phyloP scores from a whole-genome alignment of 768 basidiomycete genomes.

The Amanita pseudoporphyria region DNA sequence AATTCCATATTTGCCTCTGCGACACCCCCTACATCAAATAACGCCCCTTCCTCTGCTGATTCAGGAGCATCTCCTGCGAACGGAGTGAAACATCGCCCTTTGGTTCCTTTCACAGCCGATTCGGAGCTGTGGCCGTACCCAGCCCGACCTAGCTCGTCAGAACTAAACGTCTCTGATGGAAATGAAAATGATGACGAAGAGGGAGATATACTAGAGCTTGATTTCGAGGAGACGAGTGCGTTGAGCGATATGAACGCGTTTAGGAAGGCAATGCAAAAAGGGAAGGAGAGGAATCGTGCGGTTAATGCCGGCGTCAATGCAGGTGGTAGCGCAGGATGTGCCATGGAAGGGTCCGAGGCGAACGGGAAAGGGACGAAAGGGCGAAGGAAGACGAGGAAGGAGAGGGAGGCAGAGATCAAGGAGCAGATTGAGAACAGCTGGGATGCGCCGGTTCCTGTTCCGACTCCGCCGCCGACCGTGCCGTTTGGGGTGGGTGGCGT shows the following conservation, averaged over 20 bases:
- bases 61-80: constrained; percentile 1
- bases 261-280: constrained; percentile 21
- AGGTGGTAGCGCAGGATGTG: constrained; percentile 7
- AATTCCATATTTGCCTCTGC: constrained; percentile 73
- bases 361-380: constrained; percentile 10
- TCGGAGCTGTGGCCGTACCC: constrained; percentile 69
- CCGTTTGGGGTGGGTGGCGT: neutral
- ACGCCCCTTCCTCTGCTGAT: neutral
- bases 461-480: neutral
- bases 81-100: constrained; percentile 23
- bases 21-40: constrained; percentile 9
- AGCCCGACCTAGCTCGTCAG: constrained; percentile 23
- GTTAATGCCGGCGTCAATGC: neutral
- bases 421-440: constrained; percentile 52
- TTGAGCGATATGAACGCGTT: constrained; percentile 61
- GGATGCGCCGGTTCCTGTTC: constrained; percentile 30
- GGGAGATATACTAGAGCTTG: constrained; percentile 63
- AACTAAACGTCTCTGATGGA: neutral
- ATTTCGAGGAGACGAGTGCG: constrained; percentile 65
- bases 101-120: constrained; percentile 54
- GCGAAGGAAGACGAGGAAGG: constrained; percentile 17
- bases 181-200: constrained; percentile 23
- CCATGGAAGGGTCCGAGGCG: constrained; percentile 17
- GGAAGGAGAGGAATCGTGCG: neutral
- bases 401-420: constrained; percentile 21